These are phyloP conservation scores for Rhodocollybia butyracea DNA, from an alignment of 768 basidiomycete genomes.

Conservation along the genomic window DNA sequence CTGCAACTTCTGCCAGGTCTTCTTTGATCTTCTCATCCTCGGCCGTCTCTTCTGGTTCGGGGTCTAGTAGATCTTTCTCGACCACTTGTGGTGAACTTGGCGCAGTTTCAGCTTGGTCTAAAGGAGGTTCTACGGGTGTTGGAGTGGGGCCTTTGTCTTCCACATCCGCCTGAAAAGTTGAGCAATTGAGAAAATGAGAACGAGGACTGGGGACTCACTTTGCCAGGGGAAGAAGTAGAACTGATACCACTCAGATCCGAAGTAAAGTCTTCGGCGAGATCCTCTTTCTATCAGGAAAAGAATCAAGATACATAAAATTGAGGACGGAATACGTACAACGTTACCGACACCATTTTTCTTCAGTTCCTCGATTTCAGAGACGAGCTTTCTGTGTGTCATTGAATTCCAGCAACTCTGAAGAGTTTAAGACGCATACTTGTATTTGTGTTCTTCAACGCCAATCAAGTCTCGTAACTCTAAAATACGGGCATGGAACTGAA, in stretches of 20 bases:
- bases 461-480: conserved; percentile 73
- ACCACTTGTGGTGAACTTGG: not conserved
- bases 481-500: conserved; percentile 66
- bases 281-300: too few relatives aligned
- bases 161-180: too few relatives aligned
- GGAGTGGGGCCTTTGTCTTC: not conserved
- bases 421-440: conserved; percentile 52
- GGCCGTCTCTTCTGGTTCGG: not conserved
- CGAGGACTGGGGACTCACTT: not conserved
- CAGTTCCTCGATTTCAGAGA: conserved; percentile 1
- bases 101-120: not conserved
- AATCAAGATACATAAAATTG: not conserved
- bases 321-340: not conserved
- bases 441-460: conserved; percentile 66
- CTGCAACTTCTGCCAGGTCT: not conserved
- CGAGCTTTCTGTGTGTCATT: not conserved
- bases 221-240: not conserved
- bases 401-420: not conserved
- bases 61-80: not conserved
- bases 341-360: not conserved
- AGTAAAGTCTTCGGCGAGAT: not conserved
- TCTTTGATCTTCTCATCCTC: not conserved
- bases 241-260: not conserved
- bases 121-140: not conserved
- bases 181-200: too few relatives aligned